Conservation (phyloP, 495 filamentous ascomycete genomes). For the Lophiostoma macrostomum region DNA sequence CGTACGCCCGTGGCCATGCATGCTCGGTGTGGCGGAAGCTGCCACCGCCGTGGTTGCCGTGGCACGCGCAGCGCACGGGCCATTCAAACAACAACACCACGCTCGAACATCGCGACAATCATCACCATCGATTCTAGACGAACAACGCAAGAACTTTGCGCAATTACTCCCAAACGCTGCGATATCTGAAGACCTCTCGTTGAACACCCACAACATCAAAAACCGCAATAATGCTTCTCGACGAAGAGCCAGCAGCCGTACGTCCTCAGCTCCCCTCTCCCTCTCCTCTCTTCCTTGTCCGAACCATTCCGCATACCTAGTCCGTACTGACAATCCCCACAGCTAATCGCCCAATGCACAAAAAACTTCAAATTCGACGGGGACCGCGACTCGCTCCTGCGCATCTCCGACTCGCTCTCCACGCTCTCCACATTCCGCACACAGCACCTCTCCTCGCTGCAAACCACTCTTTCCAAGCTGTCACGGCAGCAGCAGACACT, state of each 20-base stretch:
- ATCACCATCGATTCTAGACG: not conserved
- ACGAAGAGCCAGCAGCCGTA: constrained; percentile 89
- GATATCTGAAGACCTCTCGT: too few relatives aligned
- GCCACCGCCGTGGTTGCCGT: constrained; percentile 13
- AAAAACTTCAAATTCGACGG: constrained; percentile 90
- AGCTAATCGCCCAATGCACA: constrained; percentile 89
- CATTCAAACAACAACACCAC: constrained; percentile 23
- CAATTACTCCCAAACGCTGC: not conserved
- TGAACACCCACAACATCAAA: too few relatives aligned
- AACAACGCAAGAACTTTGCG: not conserved
- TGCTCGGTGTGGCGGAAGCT: constrained; percentile 6
- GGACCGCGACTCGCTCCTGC: constrained; percentile 80
- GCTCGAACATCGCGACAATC: constrained; percentile 10
- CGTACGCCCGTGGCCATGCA: constrained; percentile 18
- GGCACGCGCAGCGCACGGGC: constrained; percentile 10
- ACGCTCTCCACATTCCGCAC: constrained; percentile 75
- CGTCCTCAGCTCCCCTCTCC: constrained; percentile 25
- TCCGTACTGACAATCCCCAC: constrained; percentile 31
- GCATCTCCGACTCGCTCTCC: constrained; percentile 78
- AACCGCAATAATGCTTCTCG: constrained; percentile 98
- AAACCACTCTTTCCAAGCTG: constrained; percentile 66
- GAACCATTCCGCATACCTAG: too few relatives aligned
- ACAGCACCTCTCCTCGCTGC: constrained; percentile 68
- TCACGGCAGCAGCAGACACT: constrained; percentile 68
- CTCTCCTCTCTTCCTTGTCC: not conserved